A percentile compares a stretch with the other conserved stretches of the same genome.
Evolutionary conservation across 352 stramenopile species (phyloP).

Genomic region (Thalassiosira livingstoniorum): DNA sequence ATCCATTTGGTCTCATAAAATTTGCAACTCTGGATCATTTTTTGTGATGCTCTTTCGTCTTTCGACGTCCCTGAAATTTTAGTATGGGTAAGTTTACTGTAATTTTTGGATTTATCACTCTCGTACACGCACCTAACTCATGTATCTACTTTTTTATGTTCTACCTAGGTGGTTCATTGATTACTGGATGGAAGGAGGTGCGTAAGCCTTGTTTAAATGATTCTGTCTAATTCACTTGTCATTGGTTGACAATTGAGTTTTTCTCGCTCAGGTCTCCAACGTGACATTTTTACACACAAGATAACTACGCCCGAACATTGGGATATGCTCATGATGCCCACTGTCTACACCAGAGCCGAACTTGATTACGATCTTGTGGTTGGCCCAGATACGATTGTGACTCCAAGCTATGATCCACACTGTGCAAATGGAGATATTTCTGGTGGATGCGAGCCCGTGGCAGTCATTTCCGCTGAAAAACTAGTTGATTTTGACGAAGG

Average conservation of each 20-base stretch:
- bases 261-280: conserved; percentile 24
- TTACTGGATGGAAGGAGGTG: conserved; percentile 62
- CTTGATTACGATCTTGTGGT: conserved; percentile 43
- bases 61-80: too few relatives aligned
- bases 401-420: conserved; percentile 50
- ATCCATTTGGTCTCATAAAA: too few relatives aligned
- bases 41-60: too few relatives aligned
- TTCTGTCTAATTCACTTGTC: too few relatives aligned
- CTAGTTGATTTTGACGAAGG: conserved; percentile 30
- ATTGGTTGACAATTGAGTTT: too few relatives aligned
- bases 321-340: conserved; percentile 43
- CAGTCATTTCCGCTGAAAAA: conserved; percentile 55
- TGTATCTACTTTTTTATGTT: too few relatives aligned
- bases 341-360: conserved; percentile 25
- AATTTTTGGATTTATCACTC: too few relatives aligned
- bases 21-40: too few relatives aligned
- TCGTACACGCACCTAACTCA: too few relatives aligned
- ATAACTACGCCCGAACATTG: conserved; percentile 52
- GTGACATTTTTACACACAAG: conserved; percentile 58
- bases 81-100: too few relatives aligned
- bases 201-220: conserved; percentile 11
- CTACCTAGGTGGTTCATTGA: conserved; percentile 61
- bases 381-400: conserved; percentile 26
- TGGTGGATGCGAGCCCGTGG: conserved; percentile 49
- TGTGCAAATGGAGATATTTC: conserved; percentile 42